A percentile compares a stretch with the other conserved stretches of the same genome.
Conservation (phyloP, 352 stramenopile genomes). For the Halophytophthora batemanensis region DNA sequence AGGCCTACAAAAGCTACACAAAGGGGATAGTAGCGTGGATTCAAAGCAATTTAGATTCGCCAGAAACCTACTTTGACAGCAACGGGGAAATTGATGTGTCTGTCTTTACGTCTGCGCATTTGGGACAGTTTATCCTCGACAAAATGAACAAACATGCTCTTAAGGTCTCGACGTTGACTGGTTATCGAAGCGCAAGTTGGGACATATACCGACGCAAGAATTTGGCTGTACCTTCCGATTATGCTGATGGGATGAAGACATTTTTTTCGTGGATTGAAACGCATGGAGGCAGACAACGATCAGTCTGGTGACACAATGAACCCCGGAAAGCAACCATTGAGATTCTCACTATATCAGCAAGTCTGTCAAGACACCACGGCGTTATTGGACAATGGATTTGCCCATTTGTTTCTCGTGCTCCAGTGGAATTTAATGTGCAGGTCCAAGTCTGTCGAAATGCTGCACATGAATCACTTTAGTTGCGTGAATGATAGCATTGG, state of each 20-base stretch:
- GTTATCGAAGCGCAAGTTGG: constrained; percentile 8
- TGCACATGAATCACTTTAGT: constrained; percentile 9
- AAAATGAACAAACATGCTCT: constrained; percentile 6
- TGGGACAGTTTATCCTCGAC: constrained; percentile 9
- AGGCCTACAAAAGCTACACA: constrained; percentile 8
- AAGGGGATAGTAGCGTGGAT: constrained; percentile 7
- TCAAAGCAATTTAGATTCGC: not conserved
- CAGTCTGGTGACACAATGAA: constrained; percentile 3
- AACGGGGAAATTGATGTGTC: constrained; percentile 2
- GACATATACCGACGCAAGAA: constrained; percentile 9
- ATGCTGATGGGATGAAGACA: constrained; percentile 7
- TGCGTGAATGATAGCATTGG: constrained; percentile 12
- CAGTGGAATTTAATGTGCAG: constrained; percentile 34
- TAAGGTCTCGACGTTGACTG: constrained; percentile 7
- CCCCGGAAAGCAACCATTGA: constrained; percentile 10
- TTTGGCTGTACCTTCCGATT: not conserved
- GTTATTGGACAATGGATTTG: constrained; percentile 10
- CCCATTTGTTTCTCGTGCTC: constrained; percentile 18
- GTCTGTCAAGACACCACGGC: constrained; percentile 2
- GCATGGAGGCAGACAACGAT: constrained; percentile 6
- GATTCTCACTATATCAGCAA: constrained; percentile 6
- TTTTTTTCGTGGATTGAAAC: constrained; percentile 8
- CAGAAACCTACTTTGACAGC: constrained; percentile 1
- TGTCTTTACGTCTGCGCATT: constrained; percentile 5
- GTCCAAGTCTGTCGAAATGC: constrained; percentile 18